Evolutionary conservation across 2,329 filamentous ascomycete species (phyloP), one percentile per base, ranked within the genome.

Genomic region (Juglanconis sp.): DNA sequence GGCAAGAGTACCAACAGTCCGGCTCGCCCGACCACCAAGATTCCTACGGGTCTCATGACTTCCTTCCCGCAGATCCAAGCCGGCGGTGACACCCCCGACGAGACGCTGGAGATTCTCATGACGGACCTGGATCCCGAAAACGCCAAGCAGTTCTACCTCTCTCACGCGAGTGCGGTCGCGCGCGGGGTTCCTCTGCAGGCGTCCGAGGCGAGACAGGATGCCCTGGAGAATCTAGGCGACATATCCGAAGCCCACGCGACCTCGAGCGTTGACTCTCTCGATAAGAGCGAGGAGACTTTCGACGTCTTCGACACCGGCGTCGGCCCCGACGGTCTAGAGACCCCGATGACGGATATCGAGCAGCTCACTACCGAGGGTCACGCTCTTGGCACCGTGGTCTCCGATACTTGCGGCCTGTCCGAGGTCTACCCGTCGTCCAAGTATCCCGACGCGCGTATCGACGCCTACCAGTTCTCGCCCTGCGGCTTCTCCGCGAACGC

Each of bases 401-500:
- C 94, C 15, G 91, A 98, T 68, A 83, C 83, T 63, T 98, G 92
- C 74, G 95, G 95, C 54, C 84, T 99, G 52, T 89, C 92, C 17
- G 88, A 92, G 64, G 87, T 99, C 63, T 99, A 98, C 70, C 90
- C 95, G 5, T 87, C 86, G 49, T 87, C 87, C 61, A 88, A 89
- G 74, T 98, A 96, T 72, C 93, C 95, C 0, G 94, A 97, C 68
- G 90, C 95, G 30, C 90, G 91, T 61, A 91, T 99, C 66, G 95
- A 99, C 68, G 92, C 95, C 30, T 99, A 98, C 74, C 85, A 97
- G 57, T 99, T 99, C 79, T 92, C 90, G 1, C 95, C 95, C 0
- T 99, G 95, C 71, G 95, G 95, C 61, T 99, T 96, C 77, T 97
- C 93, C 6, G 95, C 95, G 73, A 99, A 99, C 70, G 95, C 92